These are phyloP conservation scores for Sordaria brevicollis DNA, from an alignment of 495 filamentous ascomycete genomes.

Conservation along the genomic window DNA sequence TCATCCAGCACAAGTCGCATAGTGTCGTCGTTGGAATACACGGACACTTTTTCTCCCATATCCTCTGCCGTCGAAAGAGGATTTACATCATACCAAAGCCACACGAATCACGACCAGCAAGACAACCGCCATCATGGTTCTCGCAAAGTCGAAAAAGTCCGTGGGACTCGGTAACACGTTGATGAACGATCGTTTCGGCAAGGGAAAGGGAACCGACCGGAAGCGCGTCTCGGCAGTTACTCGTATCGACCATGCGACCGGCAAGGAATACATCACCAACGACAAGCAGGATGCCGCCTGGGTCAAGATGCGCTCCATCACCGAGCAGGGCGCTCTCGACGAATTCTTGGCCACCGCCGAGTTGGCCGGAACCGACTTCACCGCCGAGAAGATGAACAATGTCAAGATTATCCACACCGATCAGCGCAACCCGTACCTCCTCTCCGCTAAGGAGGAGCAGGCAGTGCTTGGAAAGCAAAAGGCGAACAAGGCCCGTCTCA, in stretches of 20 bases:
- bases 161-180: conserved; percentile 77
- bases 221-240: conserved; percentile 52
- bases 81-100: background rate
- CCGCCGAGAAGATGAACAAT: conserved; percentile 96
- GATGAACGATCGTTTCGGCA: conserved; percentile 90
- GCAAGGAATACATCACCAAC: conserved; percentile 61
- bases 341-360: conserved; percentile 69
- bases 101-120: background rate
- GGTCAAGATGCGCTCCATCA: conserved; percentile 97
- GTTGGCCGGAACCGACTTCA: conserved; percentile 95
- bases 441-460: conserved; percentile 80
- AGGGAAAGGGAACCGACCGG: conserved; percentile 65
- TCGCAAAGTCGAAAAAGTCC: conserved; percentile 89
- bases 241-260: conserved; percentile 49
- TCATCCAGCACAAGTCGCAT: background rate
- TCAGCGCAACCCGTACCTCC: conserved; percentile 89
- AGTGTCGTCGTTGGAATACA: background rate
- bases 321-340: conserved; percentile 92
- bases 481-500: conserved; percentile 64
- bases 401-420: conserved; percentile 96
- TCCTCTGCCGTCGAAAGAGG: background rate
- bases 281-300: conserved; percentile 65
- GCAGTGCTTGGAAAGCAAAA: conserved; percentile 68
- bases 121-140: conserved; percentile 53
- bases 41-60: background rate